These are phyloP conservation scores for Alternaria sp. DNA, from an alignment of 2,329 filamentous ascomycete species.

Conservation along the genomic window DNA sequence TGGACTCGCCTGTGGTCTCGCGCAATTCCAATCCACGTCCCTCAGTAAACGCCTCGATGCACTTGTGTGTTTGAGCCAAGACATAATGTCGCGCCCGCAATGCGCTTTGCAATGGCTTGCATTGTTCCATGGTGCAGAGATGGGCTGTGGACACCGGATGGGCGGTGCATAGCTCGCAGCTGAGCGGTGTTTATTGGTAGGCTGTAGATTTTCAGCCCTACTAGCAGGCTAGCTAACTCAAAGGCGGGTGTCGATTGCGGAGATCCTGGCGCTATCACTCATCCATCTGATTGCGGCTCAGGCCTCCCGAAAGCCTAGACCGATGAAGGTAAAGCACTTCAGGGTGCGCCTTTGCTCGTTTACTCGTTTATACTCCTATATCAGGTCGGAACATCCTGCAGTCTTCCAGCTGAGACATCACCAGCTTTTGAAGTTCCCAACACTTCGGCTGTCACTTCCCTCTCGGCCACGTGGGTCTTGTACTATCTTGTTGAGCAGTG, in stretches of 20 bases:
- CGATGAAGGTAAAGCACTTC: background rate
- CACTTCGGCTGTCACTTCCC: background rate
- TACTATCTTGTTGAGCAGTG: background rate
- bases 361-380: constrained; percentile 5
- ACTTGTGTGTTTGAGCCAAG: constrained; percentile 5
- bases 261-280: background rate
- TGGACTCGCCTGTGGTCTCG: background rate
- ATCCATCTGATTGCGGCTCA: background rate
- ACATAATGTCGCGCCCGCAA: background rate
- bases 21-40: background rate
- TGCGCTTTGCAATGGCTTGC: background rate
- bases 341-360: background rate
- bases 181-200: background rate
- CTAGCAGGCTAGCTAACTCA: constrained; percentile 5
- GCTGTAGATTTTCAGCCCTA: background rate
- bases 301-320: constrained; percentile 4
- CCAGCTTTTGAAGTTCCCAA: constrained; percentile 2
- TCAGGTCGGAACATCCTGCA: constrained; percentile 8
- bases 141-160: background rate
- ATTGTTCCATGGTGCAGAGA: background rate
- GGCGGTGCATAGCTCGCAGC: background rate
- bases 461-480: background rate
- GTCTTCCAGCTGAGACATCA: constrained; percentile 5
- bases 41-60: background rate
- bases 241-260: background rate